Evolutionary conservation across 2,329 filamentous ascomycete genomes (phyloP), one percentile per base, ranked within the genome.

Genomic region (Epichloe coenophiala): DNA sequence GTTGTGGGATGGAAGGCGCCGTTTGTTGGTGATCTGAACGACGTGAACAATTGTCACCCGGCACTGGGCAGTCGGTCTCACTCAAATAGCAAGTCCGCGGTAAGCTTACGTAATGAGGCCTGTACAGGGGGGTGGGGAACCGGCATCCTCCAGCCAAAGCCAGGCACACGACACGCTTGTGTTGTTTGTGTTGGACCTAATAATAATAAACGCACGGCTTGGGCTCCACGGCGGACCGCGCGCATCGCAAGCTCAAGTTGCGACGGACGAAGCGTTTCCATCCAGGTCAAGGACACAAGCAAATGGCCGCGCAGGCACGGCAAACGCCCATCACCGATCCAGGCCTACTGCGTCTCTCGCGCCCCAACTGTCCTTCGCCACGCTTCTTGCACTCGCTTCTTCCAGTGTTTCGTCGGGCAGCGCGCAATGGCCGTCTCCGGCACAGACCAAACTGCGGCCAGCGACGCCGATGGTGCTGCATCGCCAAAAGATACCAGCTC

Each of bases 401-500:
- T 23, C 7, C 13, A 13, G 8, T 23, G 33, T 19, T 5, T 37
- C 15, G 17, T 6, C 39, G 45, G 39, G 39, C 21, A 38, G 35
- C 40, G 50, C 46, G 53, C 49, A 17, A 64, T 63, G 62, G 58
- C 64, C 23, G 60, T 67, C 37, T 44, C 52, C 36, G 57, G 52
- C 56, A 52, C 57, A 51, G 58, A 55, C 51, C 54, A 48, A 43
- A 56, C 56, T 27, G 55, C 43, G 48, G 53, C 57, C 53, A 47
- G 46, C 49, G 54, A 56, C 45, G 56, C 52, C 38, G 62, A 49
- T 35, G 58, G 58, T 23, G 57, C 53, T 23, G 54, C 58, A 43
- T 64, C 63, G 19, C 63, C 63, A 49, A 61, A 57, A 49, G 51
- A 59, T 45, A 56, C 55, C 51, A 57, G 48, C 33, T 51, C 58